Conservation (phyloP, 2,329 filamentous ascomycete genomes). For the Trichoderma semiorbis region DNA sequence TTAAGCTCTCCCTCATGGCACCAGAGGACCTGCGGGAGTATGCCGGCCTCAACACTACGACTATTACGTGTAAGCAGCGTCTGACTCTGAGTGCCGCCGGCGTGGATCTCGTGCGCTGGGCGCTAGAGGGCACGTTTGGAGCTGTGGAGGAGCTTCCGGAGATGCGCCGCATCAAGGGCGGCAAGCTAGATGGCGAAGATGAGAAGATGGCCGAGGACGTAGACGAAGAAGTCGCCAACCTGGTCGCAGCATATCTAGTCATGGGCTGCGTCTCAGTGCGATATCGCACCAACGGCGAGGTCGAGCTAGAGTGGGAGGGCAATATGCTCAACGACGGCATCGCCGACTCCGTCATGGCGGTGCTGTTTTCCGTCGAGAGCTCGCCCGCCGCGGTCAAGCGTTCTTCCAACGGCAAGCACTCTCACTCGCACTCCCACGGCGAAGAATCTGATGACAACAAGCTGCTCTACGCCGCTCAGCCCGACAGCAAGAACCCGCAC, state of each 20-base stretch:
- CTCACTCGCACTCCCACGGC: slow-evolving; percentile 25
- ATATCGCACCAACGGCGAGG: slow-evolving; percentile 70
- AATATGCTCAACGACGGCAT: slow-evolving; percentile 98
- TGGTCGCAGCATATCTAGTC: slow-evolving; percentile 61
- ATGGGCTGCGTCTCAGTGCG: slow-evolving; percentile 91
- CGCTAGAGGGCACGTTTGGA: slow-evolving; percentile 90
- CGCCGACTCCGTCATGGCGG: slow-evolving; percentile 93
- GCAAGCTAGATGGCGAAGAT: slow-evolving; percentile 32
- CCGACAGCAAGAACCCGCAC: slow-evolving; percentile 61
- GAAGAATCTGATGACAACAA: background rate
- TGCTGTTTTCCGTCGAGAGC: slow-evolving; percentile 87
- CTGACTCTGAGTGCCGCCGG: slow-evolving; percentile 84
- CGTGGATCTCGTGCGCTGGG: slow-evolving; percentile 89
- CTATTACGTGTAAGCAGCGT: slow-evolving; percentile 87
- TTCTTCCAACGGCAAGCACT: slow-evolving; percentile 32
- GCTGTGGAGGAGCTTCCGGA: slow-evolving; percentile 68
- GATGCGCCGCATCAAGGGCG: slow-evolving; percentile 40
- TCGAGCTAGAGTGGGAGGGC: slow-evolving; percentile 95
- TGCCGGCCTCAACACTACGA: slow-evolving; percentile 93
- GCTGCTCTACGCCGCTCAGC: slow-evolving; percentile 42
- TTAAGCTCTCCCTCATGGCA: slow-evolving; percentile 95
- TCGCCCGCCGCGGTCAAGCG: slow-evolving; percentile 93
- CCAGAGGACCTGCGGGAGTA: slow-evolving; percentile 95
- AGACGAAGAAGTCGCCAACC: slow-evolving; percentile 59
- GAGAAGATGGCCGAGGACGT: slow-evolving; percentile 47